Evolutionary conservation across 1,139 yeast species (phyloP), one percentile per base, ranked within the genome.

Genomic region (Yamadazyma siamensis): DNA sequence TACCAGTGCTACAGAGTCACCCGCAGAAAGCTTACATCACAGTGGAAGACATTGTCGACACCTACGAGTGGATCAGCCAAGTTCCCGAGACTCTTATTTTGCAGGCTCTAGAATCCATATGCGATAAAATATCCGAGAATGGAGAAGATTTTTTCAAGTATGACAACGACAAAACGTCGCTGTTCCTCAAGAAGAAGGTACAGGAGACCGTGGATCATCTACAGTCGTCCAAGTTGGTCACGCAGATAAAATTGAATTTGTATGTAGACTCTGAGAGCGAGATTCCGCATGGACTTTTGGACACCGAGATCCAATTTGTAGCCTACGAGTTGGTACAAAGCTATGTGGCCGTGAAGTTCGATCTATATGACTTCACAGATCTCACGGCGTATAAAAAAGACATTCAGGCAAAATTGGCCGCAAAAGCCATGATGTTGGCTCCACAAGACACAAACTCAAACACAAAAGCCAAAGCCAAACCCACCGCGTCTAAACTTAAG

Each of bases 111-210:
- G 43, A 40, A 1, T 32, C 36, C 5, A 54, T 77, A 2, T 68
- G 77, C 39, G 80, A 76, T 11, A 44, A 46, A 0, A 54, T 75
- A 3, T 57, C 49, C 15, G 80, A 76, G 41, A 67, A 61, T 26
- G 77, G 61, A 9, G 79, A 72, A 28, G 32, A 28, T 1, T 79
- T 72, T 45, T 77, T 64, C 49, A 72, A 67, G 42, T 61, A 68
- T 13, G 59, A 70, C 4, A 29, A 45, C 3, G 44, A 41, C 0
- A 68, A 61, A 35, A 56, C 68, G 1, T 32, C 59, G 3, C 39
- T 36, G 1, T 65, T 50, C 36, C 40, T 77, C 5, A 47, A 54
- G 19, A 21, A 19, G 0, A 71, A 61, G 35, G 52, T 69, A 1
- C 38, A 43, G 3, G 28, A 29, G 16, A 38, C 33, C 23, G 35